Conservation (phyloP, 805 yeast species). For the Metschnikowia amazonensis region DNA sequence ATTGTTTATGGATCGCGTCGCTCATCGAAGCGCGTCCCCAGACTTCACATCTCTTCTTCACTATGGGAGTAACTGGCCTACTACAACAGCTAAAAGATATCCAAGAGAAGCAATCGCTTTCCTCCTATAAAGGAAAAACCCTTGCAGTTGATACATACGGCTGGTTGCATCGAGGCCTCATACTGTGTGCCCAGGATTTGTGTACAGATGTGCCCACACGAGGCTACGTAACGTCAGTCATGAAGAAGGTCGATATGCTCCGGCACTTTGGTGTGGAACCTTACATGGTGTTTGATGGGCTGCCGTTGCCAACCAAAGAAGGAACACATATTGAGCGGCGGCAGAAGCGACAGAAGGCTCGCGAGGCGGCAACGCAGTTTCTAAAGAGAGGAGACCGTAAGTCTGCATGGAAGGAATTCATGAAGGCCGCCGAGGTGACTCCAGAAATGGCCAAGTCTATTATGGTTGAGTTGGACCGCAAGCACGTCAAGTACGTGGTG, state of each 20-base stretch:
- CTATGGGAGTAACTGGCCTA: slow-evolving; percentile 82
- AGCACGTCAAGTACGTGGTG: slow-evolving; percentile 67
- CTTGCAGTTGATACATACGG: slow-evolving; percentile 95
- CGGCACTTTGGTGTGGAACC: slow-evolving; percentile 69
- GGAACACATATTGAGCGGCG: slow-evolving; percentile 67
- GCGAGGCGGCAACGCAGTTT: slow-evolving; percentile 50
- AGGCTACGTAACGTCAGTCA: slow-evolving; percentile 66
- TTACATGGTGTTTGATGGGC: slow-evolving; percentile 92
- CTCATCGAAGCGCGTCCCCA: slow-evolving; percentile 1
- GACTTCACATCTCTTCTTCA: background rate
- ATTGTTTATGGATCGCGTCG: slow-evolving; percentile 1
- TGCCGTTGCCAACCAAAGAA: slow-evolving; percentile 71
- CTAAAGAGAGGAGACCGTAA: slow-evolving; percentile 50
- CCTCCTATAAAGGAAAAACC: slow-evolving; percentile 64
- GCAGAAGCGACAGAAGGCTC: slow-evolving; percentile 54
- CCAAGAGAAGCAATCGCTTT: slow-evolving; percentile 56
- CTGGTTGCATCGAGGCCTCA: slow-evolving; percentile 89
- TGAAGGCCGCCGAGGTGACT: slow-evolving; percentile 80
- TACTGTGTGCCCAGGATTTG: slow-evolving; percentile 79
- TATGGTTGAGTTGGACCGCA: slow-evolving; percentile 62
- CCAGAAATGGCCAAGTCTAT: slow-evolving; percentile 87
- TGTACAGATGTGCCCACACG: slow-evolving; percentile 67
- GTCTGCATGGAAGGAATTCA: slow-evolving; percentile 63
- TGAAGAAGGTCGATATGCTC: slow-evolving; percentile 64
- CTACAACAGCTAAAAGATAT: slow-evolving; percentile 75